Evolutionary conservation across 2,329 filamentous ascomycete genomes (phyloP).

Genomic region (Ophiobolus disseminans): DNA sequence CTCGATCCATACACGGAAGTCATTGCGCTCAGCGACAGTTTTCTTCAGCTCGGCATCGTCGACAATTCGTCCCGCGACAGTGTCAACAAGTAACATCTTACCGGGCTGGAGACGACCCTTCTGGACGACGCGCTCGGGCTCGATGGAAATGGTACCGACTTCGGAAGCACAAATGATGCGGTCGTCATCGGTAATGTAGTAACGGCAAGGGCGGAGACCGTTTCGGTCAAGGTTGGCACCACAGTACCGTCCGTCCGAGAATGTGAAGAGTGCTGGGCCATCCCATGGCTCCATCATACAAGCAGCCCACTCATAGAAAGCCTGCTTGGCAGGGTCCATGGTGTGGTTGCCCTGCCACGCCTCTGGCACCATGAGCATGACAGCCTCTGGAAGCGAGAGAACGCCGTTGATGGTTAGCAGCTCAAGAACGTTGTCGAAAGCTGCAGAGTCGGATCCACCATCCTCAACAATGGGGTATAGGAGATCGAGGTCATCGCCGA

Average conservation of each 20-base stretch:
- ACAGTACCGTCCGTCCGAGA: slow-evolving; percentile 94
- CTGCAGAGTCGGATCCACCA: slow-evolving; percentile 93
- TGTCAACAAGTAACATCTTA: slow-evolving; percentile 95
- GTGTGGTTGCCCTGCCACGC: slow-evolving; percentile 93
- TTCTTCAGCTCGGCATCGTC: slow-evolving; percentile 92
- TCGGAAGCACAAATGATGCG: slow-evolving; percentile 97
- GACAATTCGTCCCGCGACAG: slow-evolving; percentile 87
- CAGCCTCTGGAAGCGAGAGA: slow-evolving; percentile 89
- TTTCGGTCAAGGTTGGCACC: slow-evolving; percentile 97
- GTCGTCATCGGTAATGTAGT: slow-evolving; percentile 96
- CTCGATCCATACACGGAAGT: slow-evolving; percentile 89
- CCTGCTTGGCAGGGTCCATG: slow-evolving; percentile 94
- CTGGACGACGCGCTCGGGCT: slow-evolving; percentile 87
- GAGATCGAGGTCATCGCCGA: slow-evolving; percentile 87
- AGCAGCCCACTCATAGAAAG: slow-evolving; percentile 98
- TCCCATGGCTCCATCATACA: slow-evolving; percentile 99
- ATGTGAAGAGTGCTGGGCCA: slow-evolving; percentile 94
- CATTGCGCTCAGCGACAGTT: slow-evolving; percentile 82
- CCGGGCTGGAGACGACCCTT: slow-evolving; percentile 94
- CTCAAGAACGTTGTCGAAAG: slow-evolving; percentile 96
- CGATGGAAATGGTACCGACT: slow-evolving; percentile 90
- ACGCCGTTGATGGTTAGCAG: slow-evolving; percentile 94
- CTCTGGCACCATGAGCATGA: slow-evolving; percentile 99
- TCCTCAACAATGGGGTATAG: slow-evolving; percentile 97
- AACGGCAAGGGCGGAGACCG: slow-evolving; percentile 91